A percentile compares a stretch with the other conserved stretches of the same genome.
These are phyloP conservation scores for Candida succiphila DNA, from an alignment of 805 yeast genomes.

Conservation along the genomic window DNA sequence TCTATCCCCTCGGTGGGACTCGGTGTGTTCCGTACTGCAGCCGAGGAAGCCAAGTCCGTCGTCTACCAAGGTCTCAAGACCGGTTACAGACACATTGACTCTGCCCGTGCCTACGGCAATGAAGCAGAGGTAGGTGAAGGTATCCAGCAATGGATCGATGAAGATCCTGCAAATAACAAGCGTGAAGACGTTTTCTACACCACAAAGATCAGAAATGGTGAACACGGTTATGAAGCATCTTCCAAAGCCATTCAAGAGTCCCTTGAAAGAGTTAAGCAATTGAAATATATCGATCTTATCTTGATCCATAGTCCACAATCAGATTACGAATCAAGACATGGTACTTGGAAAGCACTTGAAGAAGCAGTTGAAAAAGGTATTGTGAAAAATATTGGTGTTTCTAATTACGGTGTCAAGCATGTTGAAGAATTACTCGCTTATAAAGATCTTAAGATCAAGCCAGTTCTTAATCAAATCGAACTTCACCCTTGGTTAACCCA, in stretches of 20 bases:
- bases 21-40: slow-evolving; percentile 41
- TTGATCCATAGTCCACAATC: slow-evolving; percentile 46
- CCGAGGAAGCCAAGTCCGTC: slow-evolving; percentile 26
- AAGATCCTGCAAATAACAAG: slow-evolving; percentile 14
- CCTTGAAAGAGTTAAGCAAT: slow-evolving; percentile 28
- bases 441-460: slow-evolving; percentile 31
- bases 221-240: slow-evolving; percentile 28
- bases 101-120: slow-evolving; percentile 61
- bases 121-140: slow-evolving; percentile 55
- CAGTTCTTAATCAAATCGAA: slow-evolving; percentile 42
- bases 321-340: slow-evolving; percentile 31
- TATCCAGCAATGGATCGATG: slow-evolving; percentile 31
- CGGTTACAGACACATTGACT: slow-evolving; percentile 71
- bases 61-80: slow-evolving; percentile 46
- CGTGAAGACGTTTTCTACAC: slow-evolving; percentile 31
- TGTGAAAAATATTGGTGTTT: slow-evolving; percentile 49
- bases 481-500: slow-evolving; percentile 41
- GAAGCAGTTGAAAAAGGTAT: slow-evolving; percentile 41
- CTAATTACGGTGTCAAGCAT: slow-evolving; percentile 51
- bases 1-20: slow-evolving; percentile 47
- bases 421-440: slow-evolving; percentile 41
- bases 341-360: slow-evolving; percentile 46
- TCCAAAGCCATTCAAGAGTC: slow-evolving; percentile 31
- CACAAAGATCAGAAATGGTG: slow-evolving; percentile 24
- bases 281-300: slow-evolving; percentile 44